phyloP scores from a whole-genome alignment of 176 grass and related monocot species.

The Cocos nucifera region DNA sequence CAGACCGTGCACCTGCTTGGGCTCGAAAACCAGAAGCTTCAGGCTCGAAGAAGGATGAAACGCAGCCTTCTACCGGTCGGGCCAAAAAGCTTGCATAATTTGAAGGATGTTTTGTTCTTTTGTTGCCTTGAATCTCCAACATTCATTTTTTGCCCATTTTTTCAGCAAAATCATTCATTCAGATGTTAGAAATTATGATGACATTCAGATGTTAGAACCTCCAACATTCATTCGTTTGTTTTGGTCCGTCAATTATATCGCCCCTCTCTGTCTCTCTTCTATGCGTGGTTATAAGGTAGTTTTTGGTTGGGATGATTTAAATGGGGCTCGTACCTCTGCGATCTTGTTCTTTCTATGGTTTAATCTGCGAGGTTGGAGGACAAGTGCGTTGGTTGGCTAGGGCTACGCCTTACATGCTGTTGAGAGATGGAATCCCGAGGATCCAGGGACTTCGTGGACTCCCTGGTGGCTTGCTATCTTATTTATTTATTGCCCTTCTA shows the following conservation, averaged over 20 bases:
- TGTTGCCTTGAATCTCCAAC: not conserved
- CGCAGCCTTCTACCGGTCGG: conserved; percentile 51
- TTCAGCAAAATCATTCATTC: no score
- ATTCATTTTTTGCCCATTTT: conserved; percentile 17
- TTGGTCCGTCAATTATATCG: not conserved
- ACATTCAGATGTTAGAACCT: not conserved
- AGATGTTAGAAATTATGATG: no score
- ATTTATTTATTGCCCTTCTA: no score
- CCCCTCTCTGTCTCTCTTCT: no score
- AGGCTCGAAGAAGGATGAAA: conserved; percentile 51
- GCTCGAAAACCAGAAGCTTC: conserved; percentile 69
- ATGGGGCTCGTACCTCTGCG: no score
- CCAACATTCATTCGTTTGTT: conserved; percentile 29
- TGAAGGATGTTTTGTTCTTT: not conserved
- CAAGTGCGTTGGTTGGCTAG: no score
- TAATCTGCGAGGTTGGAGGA: no score
- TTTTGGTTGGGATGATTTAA: not conserved
- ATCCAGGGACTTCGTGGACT: no score
- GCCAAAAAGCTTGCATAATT: conserved; percentile 75
- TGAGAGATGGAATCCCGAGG: no score
- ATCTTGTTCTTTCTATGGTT: no score
- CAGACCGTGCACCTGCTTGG: conserved; percentile 77
- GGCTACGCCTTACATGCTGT: no score
- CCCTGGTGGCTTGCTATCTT: no score
- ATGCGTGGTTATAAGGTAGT: not conserved